Percentiles rank a stretch among this genome's conserved stretches.
Conservation (phyloP, 176 grass and related monocot genomes). For the Ensete ventricosum region DNA sequence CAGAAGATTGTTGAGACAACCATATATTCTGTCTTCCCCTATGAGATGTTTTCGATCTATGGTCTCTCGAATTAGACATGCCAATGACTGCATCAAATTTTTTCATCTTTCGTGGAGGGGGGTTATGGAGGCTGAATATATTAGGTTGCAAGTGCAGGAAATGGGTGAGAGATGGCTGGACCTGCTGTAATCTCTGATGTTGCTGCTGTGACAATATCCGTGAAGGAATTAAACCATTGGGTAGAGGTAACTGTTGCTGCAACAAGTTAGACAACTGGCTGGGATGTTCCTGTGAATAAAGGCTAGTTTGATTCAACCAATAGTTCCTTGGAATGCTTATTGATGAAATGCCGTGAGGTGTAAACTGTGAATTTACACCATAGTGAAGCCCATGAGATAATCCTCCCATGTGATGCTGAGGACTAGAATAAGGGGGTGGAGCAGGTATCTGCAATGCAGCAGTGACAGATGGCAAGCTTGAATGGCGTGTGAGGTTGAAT, state of each 20-base stretch:
- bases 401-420: constrained; percentile 15
- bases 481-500: constrained; percentile 12
- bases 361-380: constrained; percentile 13
- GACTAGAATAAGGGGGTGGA: not conserved
- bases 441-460: not conserved
- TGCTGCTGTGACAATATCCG: constrained; percentile 13
- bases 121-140: constrained; percentile 5
- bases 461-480: constrained; percentile 13
- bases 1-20: constrained; percentile 1
- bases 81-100: constrained; percentile 7
- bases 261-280: not conserved
- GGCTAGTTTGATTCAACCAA: constrained; percentile 4
- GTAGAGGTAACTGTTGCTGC: not conserved
- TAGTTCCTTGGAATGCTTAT: not conserved
- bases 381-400: constrained; percentile 6
- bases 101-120: not conserved
- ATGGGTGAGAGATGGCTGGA: constrained; percentile 2
- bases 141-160: constrained; percentile 3
- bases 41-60: not conserved
- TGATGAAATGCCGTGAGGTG: constrained; percentile 1
- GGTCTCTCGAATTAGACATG: constrained; percentile 10
- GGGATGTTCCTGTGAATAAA: not conserved
- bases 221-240: constrained; percentile 1
- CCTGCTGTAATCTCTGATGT: constrained; percentile 4
- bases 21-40: constrained; percentile 13